Percentiles rank a stretch among this genome's conserved stretches.
phyloP scores from a whole-genome alignment of 192 early-diverging fungal genomes.

The Dissophora ornata region DNA sequence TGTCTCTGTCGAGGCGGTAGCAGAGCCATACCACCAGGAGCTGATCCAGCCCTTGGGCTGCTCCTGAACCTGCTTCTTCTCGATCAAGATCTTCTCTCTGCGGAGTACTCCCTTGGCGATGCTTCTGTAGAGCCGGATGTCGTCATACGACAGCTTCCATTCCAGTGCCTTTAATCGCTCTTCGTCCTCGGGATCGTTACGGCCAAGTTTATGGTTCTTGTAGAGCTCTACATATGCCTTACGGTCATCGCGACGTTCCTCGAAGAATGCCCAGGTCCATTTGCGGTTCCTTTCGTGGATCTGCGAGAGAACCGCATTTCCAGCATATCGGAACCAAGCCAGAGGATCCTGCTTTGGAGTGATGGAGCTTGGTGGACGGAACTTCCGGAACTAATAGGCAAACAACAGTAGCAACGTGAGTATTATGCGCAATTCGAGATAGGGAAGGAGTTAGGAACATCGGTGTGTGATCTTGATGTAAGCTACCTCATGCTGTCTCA shows the following conservation, averaged over 20 bases:
- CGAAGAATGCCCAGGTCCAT: constrained; percentile 88
- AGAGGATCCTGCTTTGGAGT: constrained; percentile 85
- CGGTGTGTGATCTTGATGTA: too few species aligned
- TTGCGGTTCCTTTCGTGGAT: constrained; percentile 86
- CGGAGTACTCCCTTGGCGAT: constrained; percentile 78
- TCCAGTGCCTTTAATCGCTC: constrained; percentile 75
- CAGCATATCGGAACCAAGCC: constrained; percentile 86
- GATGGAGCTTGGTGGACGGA: constrained; percentile 83
- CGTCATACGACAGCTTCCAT: constrained; percentile 83
- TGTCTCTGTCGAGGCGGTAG: background rate
- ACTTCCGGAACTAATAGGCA: constrained; percentile 80
- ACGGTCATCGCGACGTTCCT: constrained; percentile 85
- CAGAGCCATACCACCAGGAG: constrained; percentile 53
- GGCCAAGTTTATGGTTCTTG: constrained; percentile 66
- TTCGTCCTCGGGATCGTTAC: constrained; percentile 60
- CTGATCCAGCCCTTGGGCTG: constrained; percentile 65
- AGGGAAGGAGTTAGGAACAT: too few species aligned
- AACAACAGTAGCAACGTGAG: too few species aligned
- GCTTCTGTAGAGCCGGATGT: constrained; percentile 88
- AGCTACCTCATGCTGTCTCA: constrained; percentile 76
- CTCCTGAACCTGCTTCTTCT: constrained; percentile 52
- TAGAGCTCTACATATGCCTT: constrained; percentile 81
- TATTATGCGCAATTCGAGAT: too few species aligned
- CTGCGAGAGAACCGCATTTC: constrained; percentile 81
- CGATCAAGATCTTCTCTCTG: constrained; percentile 76